phyloP scores from a whole-genome alignment of 257 asterid genomes.

The Nicotiana tomentosiformis region DNA sequence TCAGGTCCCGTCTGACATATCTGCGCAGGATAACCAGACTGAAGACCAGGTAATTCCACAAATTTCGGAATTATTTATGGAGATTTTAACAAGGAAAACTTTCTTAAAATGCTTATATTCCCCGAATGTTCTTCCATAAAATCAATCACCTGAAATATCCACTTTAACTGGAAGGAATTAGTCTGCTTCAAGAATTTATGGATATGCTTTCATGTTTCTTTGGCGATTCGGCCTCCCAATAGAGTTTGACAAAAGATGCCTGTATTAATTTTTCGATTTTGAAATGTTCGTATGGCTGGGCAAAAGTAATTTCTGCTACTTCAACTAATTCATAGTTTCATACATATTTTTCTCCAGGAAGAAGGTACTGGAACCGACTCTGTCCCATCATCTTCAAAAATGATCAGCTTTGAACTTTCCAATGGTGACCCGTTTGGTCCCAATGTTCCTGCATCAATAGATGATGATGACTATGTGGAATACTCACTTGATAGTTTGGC shows the following conservation, averaged over 20 bases:
- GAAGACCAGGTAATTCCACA: conserved; percentile 46
- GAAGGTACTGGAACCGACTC: conserved; percentile 45
- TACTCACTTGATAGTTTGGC: conserved; percentile 59
- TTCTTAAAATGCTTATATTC: neutral
- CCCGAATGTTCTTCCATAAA: neutral
- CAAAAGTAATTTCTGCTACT: conserved; percentile 4
- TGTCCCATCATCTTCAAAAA: conserved; percentile 60
- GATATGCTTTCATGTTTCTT: neutral
- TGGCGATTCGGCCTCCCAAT: conserved; percentile 3
- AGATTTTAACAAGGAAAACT: neutral
- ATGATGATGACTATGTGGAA: conserved; percentile 78
- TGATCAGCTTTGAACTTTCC: conserved; percentile 74
- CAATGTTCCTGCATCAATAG: conserved; percentile 45
- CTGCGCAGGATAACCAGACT: conserved; percentile 48
- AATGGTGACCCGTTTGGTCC: conserved; percentile 45
- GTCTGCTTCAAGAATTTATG: neutral
- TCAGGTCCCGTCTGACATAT: conserved; percentile 81
- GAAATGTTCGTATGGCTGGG: neutral
- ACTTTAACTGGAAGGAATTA: neutral
- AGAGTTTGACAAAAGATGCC: neutral
- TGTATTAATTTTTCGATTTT: neutral
- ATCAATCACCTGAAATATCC: neutral
- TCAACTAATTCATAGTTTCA: neutral
- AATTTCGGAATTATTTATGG: neutral
- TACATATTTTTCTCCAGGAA: conserved; percentile 36